Base-by-base conservation (phyloP, 2,329 filamentous ascomycete species). In the Pseudocercospora fuligena region DNA sequence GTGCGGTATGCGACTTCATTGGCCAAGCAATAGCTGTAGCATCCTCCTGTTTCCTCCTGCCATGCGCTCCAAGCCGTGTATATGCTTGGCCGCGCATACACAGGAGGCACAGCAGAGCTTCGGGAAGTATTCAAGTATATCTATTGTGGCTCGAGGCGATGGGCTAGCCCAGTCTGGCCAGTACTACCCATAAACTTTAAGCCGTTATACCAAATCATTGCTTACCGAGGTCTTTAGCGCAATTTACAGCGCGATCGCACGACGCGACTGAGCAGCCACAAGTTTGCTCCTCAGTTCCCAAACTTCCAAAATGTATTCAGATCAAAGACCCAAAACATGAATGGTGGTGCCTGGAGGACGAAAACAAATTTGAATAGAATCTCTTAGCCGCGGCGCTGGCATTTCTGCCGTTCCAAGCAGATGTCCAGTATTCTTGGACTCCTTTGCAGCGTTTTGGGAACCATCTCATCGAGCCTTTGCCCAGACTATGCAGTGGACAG, bases 221-320 rank as follows among this genome's bases (percentile, higher is more conserved):
- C 16, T 29, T 56, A 56, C 51, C 51, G 51, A 56, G 51, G 51
- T 56, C 51, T 31, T 31, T 56, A 33, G 27, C 14, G 51, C 27
- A n/a, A 27, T n/a, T 25, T 12, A n/a, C 47, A 31, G 51, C 27
- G 51, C 51, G 16, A 56, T 31, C 27, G 51, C 25, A 56, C 51
- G 27, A n/a, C 11, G 51, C 51, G 51, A 25, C 23, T 6, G 27
- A 14, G 27, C 40, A n/a, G 40, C 40, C 40, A 43, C 40, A 43
- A 40, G 14, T 40, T 40, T 40, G 36, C 31, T 14, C 36, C 31
- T 14, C 36, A 40, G 36, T n/a, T 40, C 36, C 36, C 36, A 40
- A 40, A 40, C 16, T 40, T n/a, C 36, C 1, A 40, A 40, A 16
- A 16, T 9, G 36, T 40, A 16, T 40, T 40, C 5, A 16, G 36